Evolutionary conservation across 345 rosid species (phyloP).

Genomic region (Litchi chinensis): DNA sequence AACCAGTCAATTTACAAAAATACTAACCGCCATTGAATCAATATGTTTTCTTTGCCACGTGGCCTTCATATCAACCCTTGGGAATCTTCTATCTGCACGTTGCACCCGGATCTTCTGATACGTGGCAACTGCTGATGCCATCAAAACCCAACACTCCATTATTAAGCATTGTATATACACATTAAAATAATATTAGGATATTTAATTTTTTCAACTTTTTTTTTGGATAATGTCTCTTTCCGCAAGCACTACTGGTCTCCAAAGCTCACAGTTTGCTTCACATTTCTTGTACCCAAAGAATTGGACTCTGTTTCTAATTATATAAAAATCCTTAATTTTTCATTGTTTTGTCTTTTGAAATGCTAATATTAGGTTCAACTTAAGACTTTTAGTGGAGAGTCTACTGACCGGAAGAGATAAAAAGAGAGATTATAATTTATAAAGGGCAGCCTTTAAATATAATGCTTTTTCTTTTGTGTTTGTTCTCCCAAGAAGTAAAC

Average conservation of each 20-base stretch:
- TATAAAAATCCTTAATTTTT: not conserved
- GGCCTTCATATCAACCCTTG: not conserved
- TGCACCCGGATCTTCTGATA: not conserved
- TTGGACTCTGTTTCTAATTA: not conserved
- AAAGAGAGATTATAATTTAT: not conserved
- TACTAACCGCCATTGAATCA: not conserved
- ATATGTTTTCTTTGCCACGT: constrained; percentile 6
- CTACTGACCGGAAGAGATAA: not conserved
- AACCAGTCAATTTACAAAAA: constrained; percentile 13
- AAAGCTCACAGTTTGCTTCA: not conserved
- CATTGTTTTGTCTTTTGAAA: not conserved
- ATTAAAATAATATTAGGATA: not conserved
- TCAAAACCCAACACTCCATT: not conserved
- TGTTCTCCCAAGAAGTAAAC: not conserved
- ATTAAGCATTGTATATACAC: not conserved
- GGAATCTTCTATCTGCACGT: constrained; percentile 6
- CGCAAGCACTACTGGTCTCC: not conserved
- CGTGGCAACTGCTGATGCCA: constrained; percentile 28
- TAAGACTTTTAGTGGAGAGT: not conserved
- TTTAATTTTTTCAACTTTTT: not conserved
- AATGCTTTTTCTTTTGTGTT: constrained; percentile 6
- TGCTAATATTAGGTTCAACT: not conserved
- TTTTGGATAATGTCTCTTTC: constrained; percentile 15
- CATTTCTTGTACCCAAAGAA: constrained; percentile 32
- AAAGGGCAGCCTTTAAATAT: not conserved